phyloP scores from a whole-genome alignment of 2,329 filamentous ascomycete species.

The Dothistroma pini region DNA sequence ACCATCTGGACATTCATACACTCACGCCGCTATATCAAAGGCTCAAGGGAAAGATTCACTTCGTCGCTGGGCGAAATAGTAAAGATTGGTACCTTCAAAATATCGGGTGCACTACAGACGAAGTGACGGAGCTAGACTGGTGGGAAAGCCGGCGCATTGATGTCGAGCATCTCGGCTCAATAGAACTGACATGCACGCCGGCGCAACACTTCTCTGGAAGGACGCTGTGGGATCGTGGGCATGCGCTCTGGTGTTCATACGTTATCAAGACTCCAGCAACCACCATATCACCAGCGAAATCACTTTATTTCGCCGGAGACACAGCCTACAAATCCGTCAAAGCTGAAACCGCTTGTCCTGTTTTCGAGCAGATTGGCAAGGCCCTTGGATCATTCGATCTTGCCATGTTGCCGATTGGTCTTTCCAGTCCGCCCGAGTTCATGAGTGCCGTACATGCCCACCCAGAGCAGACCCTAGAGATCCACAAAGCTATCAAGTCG shows the following conservation, averaged over 20 bases:
- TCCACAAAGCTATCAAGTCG: constrained; percentile 47
- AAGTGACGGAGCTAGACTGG: constrained; percentile 50
- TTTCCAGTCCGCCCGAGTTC: constrained; percentile 45
- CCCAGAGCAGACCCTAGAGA: constrained; percentile 47
- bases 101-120: constrained; percentile 37
- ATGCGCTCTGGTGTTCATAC: constrained; percentile 50
- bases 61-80: constrained; percentile 43
- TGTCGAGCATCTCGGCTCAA: constrained; percentile 35
- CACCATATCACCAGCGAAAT: constrained; percentile 33
- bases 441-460: constrained; percentile 47
- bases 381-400: constrained; percentile 49
- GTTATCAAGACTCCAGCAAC: constrained; percentile 34
- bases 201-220: constrained; percentile 48
- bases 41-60: constrained; percentile 38
- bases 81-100: constrained; percentile 38
- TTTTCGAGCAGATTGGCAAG: constrained; percentile 47
- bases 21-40: constrained; percentile 41
- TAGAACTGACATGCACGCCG: constrained; percentile 45
- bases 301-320: constrained; percentile 49
- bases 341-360: constrained; percentile 44
- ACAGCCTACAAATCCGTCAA: constrained; percentile 46
- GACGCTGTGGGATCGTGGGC: constrained; percentile 38
- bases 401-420: constrained; percentile 48
- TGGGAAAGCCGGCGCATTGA: constrained; percentile 44
- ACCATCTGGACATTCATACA: constrained; percentile 51